These are phyloP conservation scores for Gaertneriomyces semiglobifer DNA, from an alignment of 192 early-diverging fungal species.

Conservation along the genomic window DNA sequence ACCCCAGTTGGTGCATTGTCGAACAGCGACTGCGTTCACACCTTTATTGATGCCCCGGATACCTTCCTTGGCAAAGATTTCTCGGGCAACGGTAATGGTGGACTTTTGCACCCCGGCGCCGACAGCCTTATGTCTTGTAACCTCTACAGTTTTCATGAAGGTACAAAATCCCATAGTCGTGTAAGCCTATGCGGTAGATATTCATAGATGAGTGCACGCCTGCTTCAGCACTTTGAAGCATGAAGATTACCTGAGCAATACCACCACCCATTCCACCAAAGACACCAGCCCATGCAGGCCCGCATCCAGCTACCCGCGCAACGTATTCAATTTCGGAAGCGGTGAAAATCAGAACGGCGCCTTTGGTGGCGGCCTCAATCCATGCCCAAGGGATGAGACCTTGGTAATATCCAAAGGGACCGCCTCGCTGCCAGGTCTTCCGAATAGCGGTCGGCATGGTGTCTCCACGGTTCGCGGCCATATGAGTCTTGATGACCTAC, in stretches of 20 bases:
- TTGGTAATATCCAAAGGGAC: constrained; percentile 87
- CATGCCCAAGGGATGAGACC: constrained; percentile 80
- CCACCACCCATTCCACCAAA: constrained; percentile 94
- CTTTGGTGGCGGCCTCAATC: constrained; percentile 78
- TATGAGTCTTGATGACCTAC: constrained; percentile 43
- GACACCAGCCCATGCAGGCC: constrained; percentile 63
- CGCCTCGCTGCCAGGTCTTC: constrained; percentile 77
- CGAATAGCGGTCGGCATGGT: constrained; percentile 65
- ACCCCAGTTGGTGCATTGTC: constrained; percentile 99
- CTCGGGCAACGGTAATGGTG: constrained; percentile 77
- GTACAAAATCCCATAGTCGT: constrained; percentile 99
- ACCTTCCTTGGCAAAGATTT: constrained; percentile 91
- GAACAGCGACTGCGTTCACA: constrained; percentile 94
- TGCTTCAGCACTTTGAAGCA: no score
- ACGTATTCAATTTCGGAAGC: constrained; percentile 66
- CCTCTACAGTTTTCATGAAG: constrained; percentile 94
- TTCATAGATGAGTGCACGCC: no score
- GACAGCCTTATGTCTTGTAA: constrained; percentile 85
- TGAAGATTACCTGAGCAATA: constrained; percentile 65
- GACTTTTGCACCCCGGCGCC: constrained; percentile 56
- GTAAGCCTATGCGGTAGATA: constrained; percentile 60
- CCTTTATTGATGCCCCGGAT: constrained; percentile 98
- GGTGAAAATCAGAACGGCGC: constrained; percentile 73
- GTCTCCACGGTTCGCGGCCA: constrained; percentile 80
- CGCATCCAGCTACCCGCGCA: constrained; percentile 32